Evolutionary conservation across 345 rosid species (phyloP).

Genomic region (Sonneratia alba): DNA sequence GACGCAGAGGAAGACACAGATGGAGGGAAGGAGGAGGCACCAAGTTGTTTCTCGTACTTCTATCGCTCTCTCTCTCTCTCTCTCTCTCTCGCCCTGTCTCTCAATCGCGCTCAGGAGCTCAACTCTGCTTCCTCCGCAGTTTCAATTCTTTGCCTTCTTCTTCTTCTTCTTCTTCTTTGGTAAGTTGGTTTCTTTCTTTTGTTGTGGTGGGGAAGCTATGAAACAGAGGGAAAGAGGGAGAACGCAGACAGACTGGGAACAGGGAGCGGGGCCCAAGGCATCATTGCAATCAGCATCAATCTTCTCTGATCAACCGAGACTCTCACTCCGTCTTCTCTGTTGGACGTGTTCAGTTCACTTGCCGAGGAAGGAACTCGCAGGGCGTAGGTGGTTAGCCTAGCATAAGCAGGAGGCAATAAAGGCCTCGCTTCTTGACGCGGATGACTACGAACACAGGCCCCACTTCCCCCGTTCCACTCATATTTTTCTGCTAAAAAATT

Average conservation of each 20-base stretch:
- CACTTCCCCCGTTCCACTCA: too few relatives aligned
- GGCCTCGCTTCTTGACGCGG: too few relatives aligned
- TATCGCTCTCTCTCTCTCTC: not conserved
- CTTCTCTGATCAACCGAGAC: too few relatives aligned
- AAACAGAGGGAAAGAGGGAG: not conserved
- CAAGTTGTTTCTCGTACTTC: not conserved
- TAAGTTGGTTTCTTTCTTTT: too few relatives aligned
- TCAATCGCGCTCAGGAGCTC: too few relatives aligned
- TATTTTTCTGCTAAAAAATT: too few relatives aligned
- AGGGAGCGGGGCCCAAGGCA: slow-evolving; percentile 2
- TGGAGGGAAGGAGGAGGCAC: not conserved
- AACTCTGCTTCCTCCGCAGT: not conserved
- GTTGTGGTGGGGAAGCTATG: not conserved
- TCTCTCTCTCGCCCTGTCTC: not conserved
- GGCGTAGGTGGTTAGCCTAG: too few relatives aligned
- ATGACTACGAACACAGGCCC: too few relatives aligned
- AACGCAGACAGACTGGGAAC: slow-evolving; percentile 3
- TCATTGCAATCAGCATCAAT: not conserved
- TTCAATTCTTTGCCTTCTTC: not conserved
- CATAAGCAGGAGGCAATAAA: too few relatives aligned
- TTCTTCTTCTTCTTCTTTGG: too few relatives aligned
- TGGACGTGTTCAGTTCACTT: not conserved
- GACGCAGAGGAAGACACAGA: not conserved
- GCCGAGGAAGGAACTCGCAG: slow-evolving; percentile 3
- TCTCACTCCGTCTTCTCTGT: too few relatives aligned